Evolutionary conservation across 805 yeast genomes (phyloP), one percentile per base, ranked within the genome.

Genomic region (Myxozyma mucilagina): DNA sequence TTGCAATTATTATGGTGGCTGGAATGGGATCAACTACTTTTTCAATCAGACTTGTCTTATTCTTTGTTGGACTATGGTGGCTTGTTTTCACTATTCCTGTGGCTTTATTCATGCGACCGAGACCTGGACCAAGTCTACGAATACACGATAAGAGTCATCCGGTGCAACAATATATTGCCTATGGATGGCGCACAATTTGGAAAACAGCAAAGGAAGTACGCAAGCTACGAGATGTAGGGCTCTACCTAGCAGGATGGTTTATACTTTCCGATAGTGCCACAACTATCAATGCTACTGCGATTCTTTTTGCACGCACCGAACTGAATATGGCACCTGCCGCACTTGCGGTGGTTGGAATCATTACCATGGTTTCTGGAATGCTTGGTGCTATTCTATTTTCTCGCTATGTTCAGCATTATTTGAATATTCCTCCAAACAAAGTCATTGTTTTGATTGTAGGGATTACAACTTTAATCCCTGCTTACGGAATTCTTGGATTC

Each of bases 31-130:
- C 80, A 1, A 67, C 74, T 0, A 69, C 76, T 2, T 56, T 58
- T 1, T 82, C 85, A 8, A 75, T 87, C 4, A 85, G 85, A 65
- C 70, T 80, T 31, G 90, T 88, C 0, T 80, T 87, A 16, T 75
- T 81, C 10, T 71, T 84, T 35, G 88, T 88, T 16, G 94, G 94
- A 0, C 31, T 82, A 0, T 88, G 94, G 93, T 89, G 96, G 96
- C 71, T 86, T 6, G 59, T 82, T 1, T 87, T 87, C 77, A 90
- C 87, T 68, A 54, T 84, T 3, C 93, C 93, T 2, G 78, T 87
- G 39, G 70, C 75, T 0, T 67, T 78, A 61, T 73, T 82, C 45
- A 72, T 89, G 58, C 76, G 78, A 47, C 69, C 83, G 4, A 72
- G 83, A 13, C 78, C 79, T 0, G 80, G 80, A 0, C 77, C 76